Conservation (phyloP, 371 early-diverging fungal genomes). For the Lichtheimia hyalospora region DNA sequence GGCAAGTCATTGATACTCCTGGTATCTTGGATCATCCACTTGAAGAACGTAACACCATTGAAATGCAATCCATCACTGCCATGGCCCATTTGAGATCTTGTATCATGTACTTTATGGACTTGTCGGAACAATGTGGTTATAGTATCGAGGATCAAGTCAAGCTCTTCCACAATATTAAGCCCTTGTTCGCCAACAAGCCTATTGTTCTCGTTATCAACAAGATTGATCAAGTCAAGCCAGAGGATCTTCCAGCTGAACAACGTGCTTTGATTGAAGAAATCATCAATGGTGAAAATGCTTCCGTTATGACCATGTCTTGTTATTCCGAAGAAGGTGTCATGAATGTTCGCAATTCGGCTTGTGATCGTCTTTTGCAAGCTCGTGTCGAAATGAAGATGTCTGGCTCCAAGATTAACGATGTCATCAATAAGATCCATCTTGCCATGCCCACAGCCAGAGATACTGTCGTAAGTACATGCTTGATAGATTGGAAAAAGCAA, state of each 20-base stretch:
- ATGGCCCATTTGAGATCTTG: constrained; percentile 98
- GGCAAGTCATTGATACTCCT: constrained; percentile 99
- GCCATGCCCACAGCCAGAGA: constrained; percentile 89
- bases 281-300: constrained; percentile 68
- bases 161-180: constrained; percentile 96
- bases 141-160: constrained; percentile 92
- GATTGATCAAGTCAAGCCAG: constrained; percentile 85
- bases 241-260: constrained; percentile 79
- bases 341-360: constrained; percentile 91
- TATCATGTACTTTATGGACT: constrained; percentile 98
- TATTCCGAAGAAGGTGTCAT: constrained; percentile 96
- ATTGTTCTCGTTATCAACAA: constrained; percentile 97
- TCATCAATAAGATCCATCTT: constrained; percentile 94
- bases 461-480: constrained; percentile 45
- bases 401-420: constrained; percentile 86
- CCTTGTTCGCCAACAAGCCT: constrained; percentile 98
- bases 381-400: constrained; percentile 96
- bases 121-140: constrained; percentile 99
- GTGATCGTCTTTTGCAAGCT: constrained; percentile 89
- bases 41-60: constrained; percentile 99
- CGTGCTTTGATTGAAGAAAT: constrained; percentile 75
- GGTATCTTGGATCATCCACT: constrained; percentile 99
- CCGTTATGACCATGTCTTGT: constrained; percentile 84
- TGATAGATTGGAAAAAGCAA: constrained; percentile 1
- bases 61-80: constrained; percentile 99